Base-by-base conservation (phyloP, 192 early-diverging fungal genomes). In the Podochytrium sp. region DNA sequence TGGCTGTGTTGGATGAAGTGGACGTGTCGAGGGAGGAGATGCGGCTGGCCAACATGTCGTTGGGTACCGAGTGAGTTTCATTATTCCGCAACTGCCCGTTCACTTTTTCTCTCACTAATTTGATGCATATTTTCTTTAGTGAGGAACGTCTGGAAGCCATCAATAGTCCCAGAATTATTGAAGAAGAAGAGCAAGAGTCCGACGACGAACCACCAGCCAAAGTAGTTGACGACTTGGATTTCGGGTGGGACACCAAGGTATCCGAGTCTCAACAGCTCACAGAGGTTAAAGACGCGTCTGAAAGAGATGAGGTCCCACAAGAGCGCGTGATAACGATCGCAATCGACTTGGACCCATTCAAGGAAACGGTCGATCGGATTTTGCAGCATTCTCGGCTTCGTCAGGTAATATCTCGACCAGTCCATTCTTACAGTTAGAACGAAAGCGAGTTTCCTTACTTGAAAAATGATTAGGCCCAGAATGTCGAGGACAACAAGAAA, bases 261-360 rank as follows among this genome's bases (percentile, higher is more conserved):
- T n/a, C n/a, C n/a, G n/a, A n/a, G n/a, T n/a, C n/a, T n/a, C n/a
- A n/a, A n/a, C n/a, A n/a, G n/a, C n/a, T n/a, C n/a, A n/a, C n/a
- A n/a, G n/a, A n/a, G n/a, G n/a, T n/a, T n/a, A n/a, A n/a, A n/a
- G n/a, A n/a, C n/a, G n/a, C n/a, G n/a, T n/a, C n/a, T n/a, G n/a
- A n/a, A n/a, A n/a, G n/a, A 18, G 10, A 18, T 1, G 41, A n/a
- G 7, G 32, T 3, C 6, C 18, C 6, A 49, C 10, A 47, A 7
- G n/a, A 47, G 20, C 7, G 18, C 6, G 2, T 32, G n/a, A 29
- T 16, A 16, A 30, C 12, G n/a, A 32, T 49, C 42, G 33, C 12
- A n/a, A 25, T 55, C n/a, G n/a, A 20, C 7, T 39, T 69, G 51
- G 49, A 69, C 18, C 66, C 66, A 14, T 69, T 69, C 34, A 69